Evolutionary conservation across 1,284 basidiomycete genomes (phyloP), one percentile per base, ranked within the genome.

Genomic region (Cutaneotrichosporon sp.): DNA sequence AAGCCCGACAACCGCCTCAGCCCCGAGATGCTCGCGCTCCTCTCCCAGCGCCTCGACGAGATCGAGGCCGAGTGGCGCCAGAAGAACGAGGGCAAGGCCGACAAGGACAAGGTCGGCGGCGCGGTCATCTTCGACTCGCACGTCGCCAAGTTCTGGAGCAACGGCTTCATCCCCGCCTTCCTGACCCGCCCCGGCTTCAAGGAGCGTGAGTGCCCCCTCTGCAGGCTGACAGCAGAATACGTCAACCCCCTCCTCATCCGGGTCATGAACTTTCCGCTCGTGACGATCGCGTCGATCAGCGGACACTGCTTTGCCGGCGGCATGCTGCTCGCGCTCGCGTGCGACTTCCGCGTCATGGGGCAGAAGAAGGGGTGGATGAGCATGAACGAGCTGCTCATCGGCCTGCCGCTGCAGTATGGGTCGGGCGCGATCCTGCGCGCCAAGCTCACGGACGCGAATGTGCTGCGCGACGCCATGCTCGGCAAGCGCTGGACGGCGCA

Each of bases 371-470:
- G 89, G 4, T 94, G 90, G 87, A 80, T 92, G 60, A 91, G 87
- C 75, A 95, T 97, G 92, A 97, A 97, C 74, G 94, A 97, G 90
- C 89, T 87, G 87, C 0, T 87, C 92, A 69, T 83, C 86, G 5
- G 82, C 85, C 10, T 78, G 91, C 45, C 79, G 91, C 25, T 83
- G 82, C 31, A 31, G 13, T 25, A 27, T 0, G 24, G 50, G 22
- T 27, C 13, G 82, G 84, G 33, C 92, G 91, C 69, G 80, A 90
- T 27, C 81, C 86, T 50, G 42, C 16, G 13, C 5, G 6, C 56
- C 36, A 25, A 54, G 47, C 20, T 18, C 29, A 27, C 49, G n/a
- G 8, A 24, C 4, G 24, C 82, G 86, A 67, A n/a, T 2, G 20
- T 78, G 77, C 20, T 70, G 20, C 86, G 92, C 43, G 87, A 90